Base-by-base conservation (phyloP, 139 green algal genomes). In the Coelastrella sp. region DNA sequence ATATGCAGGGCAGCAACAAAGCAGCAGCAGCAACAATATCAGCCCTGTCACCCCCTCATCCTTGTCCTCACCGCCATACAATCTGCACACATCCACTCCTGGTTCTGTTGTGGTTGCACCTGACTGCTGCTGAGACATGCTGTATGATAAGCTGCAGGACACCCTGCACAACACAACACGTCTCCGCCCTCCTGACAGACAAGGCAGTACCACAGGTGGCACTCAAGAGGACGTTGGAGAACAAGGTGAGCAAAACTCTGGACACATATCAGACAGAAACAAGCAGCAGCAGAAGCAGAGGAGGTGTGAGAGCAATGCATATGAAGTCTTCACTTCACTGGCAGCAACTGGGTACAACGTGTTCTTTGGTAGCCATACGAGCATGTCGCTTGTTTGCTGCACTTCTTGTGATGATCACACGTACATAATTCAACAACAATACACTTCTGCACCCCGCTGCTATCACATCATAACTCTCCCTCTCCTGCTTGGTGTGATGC, bases 121-220 rank as follows among this genome's bases (percentile, higher is more conserved):
- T 67, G 48, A 15, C n/a, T 37, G 21, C 4, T n/a, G n/a, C 90
- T 92, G 48, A 96, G 86, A 87, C 96, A 98, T 34, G 90, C 86
- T 68, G 95, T 62, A 90, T 98, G 96, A 89, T 95, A 98, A 41
- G 95, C 93, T 6, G 93, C 96, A 0, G 96, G 96, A 88, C 96
- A 98, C 81, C 83, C 89, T 76, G 98, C 96, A 88, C 96, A 98
- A 90, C 94, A 98, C 64, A 99, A 69, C 83, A 98, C 89, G 81
- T 86, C 66, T 30, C 80, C 80, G 11, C 66, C 80, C 9, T 79
- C 80, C 11, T 38, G 53, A 34, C 80, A 86, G 23, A 34, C 25
- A 32, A 79, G 34, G 34, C 80, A 86, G 80, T 86, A 86, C 66
- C 80, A 78, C 23, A 86, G 21, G 45, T 79, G 79, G 66, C 48